Percentiles rank a stretch among this genome's conserved stretches.
Conservation (phyloP, 305 asterid genomes). For the Andrographis paniculata region DNA sequence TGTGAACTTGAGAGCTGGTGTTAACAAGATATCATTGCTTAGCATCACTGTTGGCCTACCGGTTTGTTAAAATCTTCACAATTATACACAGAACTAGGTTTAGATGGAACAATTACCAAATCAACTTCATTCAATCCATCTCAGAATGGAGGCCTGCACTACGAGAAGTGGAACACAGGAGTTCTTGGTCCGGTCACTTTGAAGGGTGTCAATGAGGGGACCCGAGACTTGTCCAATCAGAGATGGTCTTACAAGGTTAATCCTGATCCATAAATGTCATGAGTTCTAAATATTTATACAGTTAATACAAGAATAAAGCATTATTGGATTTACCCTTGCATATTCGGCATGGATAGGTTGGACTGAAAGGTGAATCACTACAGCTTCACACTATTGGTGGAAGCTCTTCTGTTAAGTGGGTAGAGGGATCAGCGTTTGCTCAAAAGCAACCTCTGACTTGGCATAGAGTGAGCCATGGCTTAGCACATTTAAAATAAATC, state of each 20-base stretch:
- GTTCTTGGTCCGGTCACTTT: constrained; percentile 81
- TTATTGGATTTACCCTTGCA: constrained; percentile 1
- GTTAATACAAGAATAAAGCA: background rate
- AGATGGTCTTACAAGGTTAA: constrained; percentile 82
- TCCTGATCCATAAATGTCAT: background rate
- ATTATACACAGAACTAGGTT: too few relatives aligned
- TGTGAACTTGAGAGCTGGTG: constrained; percentile 60
- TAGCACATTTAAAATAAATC: background rate
- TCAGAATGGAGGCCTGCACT: constrained; percentile 79
- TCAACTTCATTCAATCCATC: constrained; percentile 13
- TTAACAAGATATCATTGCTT: constrained; percentile 74
- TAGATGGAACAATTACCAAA: too few relatives aligned
- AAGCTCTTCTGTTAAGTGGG: constrained; percentile 78
- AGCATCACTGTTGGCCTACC: constrained; percentile 82
- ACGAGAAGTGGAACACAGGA: constrained; percentile 71
- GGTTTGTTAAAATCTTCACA: constrained; percentile 33
- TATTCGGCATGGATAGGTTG: constrained; percentile 36
- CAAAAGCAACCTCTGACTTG: constrained; percentile 76
- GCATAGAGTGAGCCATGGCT: constrained; percentile 60
- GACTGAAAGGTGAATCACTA: constrained; percentile 64
- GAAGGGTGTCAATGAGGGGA: constrained; percentile 63
- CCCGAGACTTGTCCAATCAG: constrained; percentile 69
- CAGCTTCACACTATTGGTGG: constrained; percentile 44
- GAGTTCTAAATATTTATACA: background rate
- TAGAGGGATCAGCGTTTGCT: constrained; percentile 43